These are phyloP conservation scores for Arthrobotrys iridis DNA, from an alignment of 2,329 filamentous ascomycete genomes.

Conservation along the genomic window DNA sequence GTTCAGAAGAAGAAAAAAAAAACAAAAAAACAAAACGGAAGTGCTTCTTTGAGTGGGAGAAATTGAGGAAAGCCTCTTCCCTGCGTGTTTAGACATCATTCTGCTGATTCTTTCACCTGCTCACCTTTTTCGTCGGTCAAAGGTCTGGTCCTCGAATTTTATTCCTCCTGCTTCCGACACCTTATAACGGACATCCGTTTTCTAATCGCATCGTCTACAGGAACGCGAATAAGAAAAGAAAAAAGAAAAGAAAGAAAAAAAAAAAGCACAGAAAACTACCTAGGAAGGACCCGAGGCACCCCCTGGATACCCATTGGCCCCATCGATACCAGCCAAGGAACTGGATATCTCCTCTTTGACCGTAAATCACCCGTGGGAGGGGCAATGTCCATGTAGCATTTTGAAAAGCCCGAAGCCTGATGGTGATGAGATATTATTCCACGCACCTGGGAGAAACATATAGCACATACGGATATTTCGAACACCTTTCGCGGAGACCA, in stretches of 20 bases:
- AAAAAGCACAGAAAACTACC: slow-evolving; percentile 37
- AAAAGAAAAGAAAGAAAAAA: slow-evolving; percentile 9
- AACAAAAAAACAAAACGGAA: slow-evolving; percentile 38
- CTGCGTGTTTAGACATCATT: slow-evolving; percentile 54
- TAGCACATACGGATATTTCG: slow-evolving; percentile 32
- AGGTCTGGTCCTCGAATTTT: slow-evolving; percentile 47
- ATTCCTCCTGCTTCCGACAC: slow-evolving; percentile 44
- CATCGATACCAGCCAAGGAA: slow-evolving; percentile 54
- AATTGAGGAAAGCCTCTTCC: slow-evolving; percentile 54
- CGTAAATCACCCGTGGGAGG: slow-evolving; percentile 53
- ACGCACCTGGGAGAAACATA: slow-evolving; percentile 49
- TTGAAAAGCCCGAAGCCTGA: slow-evolving; percentile 52
- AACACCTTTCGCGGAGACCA: slow-evolving; percentile 30
- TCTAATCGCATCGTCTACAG: slow-evolving; percentile 53
- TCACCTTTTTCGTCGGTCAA: slow-evolving; percentile 43
- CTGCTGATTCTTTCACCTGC: slow-evolving; percentile 52
- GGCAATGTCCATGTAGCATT: slow-evolving; percentile 53
- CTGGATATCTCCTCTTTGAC: slow-evolving; percentile 52
- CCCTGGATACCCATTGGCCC: slow-evolving; percentile 52
- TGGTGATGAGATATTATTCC: slow-evolving; percentile 55
- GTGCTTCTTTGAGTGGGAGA: slow-evolving; percentile 47
- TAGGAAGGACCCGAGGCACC: slow-evolving; percentile 53
- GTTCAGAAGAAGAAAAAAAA: slow-evolving; percentile 20
- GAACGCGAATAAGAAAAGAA: slow-evolving; percentile 33
- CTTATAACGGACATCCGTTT: slow-evolving; percentile 32